Base-by-base conservation (phyloP, 176 grass and related monocot genomes). In the Aegilops sharonensis region DNA sequence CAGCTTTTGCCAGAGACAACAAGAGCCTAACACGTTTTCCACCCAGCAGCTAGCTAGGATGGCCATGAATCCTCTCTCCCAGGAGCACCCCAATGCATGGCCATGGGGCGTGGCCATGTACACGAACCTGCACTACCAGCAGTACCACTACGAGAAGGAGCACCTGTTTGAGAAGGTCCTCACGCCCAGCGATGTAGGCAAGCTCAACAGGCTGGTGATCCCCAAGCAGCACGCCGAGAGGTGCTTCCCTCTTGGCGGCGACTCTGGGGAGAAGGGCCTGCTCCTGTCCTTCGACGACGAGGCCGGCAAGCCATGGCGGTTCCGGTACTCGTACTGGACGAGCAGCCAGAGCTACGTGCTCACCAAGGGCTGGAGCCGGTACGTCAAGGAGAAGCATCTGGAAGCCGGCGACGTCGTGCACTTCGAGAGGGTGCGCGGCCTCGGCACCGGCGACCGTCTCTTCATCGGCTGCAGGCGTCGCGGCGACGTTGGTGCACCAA, bases 321-420 rank as follows among this genome's bases (percentile, higher is more conserved):
- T 98, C 89, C 85, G 95, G 75, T 98, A 98, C 89, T 95, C 93
- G 15, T 98, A 98, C 89, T 98, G 95, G 95, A 95, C 91, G 8
- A 98, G 95, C 84, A 98, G 95, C 91, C 95, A 98, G 87, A 98
- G 95, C 87, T 98, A 98, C 82, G 95, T 98, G 76, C 83, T 98
- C 47, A 98, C 95, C 83, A 98, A 95, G 83, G 95, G 95, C 69
- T 98, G 95, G 95, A 98, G 95, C 81, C 89, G 95, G 35, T 98
- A 93, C 81, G 91, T 98, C 80, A 98, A 98, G 89, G 95, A 98
- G 88, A 98, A 98, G 83, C 89, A 57, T 31, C 95, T 98, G 0
- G 91, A 92, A 17, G 89, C 95, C 17, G 95, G 93, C 56, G 95
- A 98, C 43, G 89, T 95, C 3, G 93, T 98, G 47, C 69, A 84